Base-by-base conservation (phyloP, 2,329 filamentous ascomycete genomes). In the Exutisphaerella laricina region DNA sequence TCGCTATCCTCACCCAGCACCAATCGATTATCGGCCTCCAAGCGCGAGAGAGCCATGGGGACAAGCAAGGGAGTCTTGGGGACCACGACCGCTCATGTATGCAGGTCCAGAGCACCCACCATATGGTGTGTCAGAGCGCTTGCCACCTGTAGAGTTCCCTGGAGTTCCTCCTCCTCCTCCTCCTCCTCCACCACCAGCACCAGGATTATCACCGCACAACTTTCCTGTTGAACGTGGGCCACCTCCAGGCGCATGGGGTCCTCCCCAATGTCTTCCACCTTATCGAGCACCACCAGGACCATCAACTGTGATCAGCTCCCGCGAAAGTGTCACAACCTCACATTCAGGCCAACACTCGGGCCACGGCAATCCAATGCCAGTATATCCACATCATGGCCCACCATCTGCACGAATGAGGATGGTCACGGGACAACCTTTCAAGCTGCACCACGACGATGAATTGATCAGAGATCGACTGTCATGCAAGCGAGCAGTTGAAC, bases 331-430 rank as follows among this genome's bases (percentile, higher is more conserved):
- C 8, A 38, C 60, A 63, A 28, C 58, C 62, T 23, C 63, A 63
- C 26, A 70, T 67, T 33, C 75, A 68, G 73, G 34, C 33, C n/a
- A n/a, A n/a, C n/a, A n/a, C n/a, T n/a, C n/a, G n/a, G 22, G 45
- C 38, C 33, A 45, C 43, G 66, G 70, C 46, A 52, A 42, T 38
- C 57, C 58, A 38, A 43, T 13, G 10, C 6, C 42, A 31, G 45
- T 41, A 20, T 35, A 38, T 18, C 56, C 58, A 37, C 54, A 55
- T 23, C 41, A 55, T 9, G 55, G 56, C 34, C 43, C 55, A 41
- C 43, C 33, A 45, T 39, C 81, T 1, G 87, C 95, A 61, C 92
- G 92, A 65, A 85, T 94, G 47, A 88, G 92, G 62, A 97, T 97
- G 90, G 70, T 94, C 12, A 74, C 74, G 22, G 86, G 86, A 9